Percentiles rank a stretch among this genome's conserved stretches.
phyloP scores from a whole-genome alignment of 306 rosid species.

The Citrullus colocynthis region DNA sequence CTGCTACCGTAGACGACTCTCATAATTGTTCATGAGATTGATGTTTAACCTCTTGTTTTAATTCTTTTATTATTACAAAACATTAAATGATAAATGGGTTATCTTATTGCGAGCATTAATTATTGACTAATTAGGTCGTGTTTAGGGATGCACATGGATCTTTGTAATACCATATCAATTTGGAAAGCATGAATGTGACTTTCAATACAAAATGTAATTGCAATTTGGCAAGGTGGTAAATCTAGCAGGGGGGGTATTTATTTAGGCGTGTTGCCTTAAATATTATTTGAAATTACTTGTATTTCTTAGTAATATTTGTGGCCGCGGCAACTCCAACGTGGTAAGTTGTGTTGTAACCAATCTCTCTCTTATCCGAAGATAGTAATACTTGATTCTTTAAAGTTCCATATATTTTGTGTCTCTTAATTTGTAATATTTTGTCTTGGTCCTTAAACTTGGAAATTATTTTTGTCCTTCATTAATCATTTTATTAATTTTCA shows the following conservation, averaged over 20 bases:
- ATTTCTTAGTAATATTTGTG: neutral
- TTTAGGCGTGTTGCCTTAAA: neutral
- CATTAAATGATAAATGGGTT: neutral
- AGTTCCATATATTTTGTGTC: neutral
- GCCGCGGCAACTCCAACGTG: neutral
- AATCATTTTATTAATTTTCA: neutral
- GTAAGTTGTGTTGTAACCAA: neutral
- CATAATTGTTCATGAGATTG: neutral
- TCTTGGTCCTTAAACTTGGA: neutral
- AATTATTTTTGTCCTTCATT: neutral
- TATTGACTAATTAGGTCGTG: neutral
- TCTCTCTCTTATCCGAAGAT: neutral
- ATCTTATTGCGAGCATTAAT: neutral
- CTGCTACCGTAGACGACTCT: neutral
- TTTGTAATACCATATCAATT: neutral
- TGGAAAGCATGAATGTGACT: neutral
- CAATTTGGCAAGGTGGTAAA: neutral
- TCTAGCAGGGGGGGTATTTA: neutral
- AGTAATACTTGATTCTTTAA: neutral
- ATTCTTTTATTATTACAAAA: neutral
- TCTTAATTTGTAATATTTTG: neutral
- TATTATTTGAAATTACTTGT: neutral
- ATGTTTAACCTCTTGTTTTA: neutral
- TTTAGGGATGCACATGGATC: neutral
- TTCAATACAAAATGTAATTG: neutral